Conservation (phyloP, 306 rosid genomes). For the Pyrus communis region DNA sequence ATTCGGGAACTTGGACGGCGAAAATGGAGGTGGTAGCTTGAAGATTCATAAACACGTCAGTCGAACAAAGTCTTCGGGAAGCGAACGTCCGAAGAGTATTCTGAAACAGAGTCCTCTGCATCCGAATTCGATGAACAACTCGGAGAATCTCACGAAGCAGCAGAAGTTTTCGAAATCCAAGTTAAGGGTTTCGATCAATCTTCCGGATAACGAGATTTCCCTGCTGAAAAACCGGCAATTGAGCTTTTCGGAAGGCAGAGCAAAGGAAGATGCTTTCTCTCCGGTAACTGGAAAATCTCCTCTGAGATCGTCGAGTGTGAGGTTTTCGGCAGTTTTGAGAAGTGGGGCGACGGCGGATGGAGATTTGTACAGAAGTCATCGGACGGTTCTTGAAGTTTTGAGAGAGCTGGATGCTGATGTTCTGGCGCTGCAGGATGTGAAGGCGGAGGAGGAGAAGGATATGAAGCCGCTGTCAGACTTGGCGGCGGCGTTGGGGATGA, state of each 20-base stretch:
- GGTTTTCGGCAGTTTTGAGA: constrained; percentile 3
- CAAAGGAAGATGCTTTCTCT: constrained; percentile 11
- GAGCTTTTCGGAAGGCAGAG: constrained; percentile 55
- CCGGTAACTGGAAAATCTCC: constrained; percentile 21
- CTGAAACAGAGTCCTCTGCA: constrained; percentile 55
- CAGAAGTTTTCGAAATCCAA: constrained; percentile 41
- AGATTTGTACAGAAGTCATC: constrained; percentile 18
- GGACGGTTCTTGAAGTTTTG: constrained; percentile 65
- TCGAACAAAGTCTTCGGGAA: constrained; percentile 30
- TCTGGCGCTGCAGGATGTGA: constrained; percentile 88
- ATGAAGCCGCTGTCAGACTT: constrained; percentile 93
- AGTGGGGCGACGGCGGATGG: constrained; percentile 1
- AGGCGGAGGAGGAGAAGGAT: constrained; percentile 87
- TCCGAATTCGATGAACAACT: constrained; percentile 25
- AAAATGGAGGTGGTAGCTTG: constrained; percentile 19
- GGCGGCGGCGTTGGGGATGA: constrained; percentile 74
- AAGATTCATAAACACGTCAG: neutral
- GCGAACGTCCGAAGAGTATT: constrained; percentile 62
- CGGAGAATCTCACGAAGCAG: constrained; percentile 22
- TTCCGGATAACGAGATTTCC: constrained; percentile 90
- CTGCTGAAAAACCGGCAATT: constrained; percentile 43
- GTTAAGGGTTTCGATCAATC: constrained; percentile 73
- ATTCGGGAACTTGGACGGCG: constrained; percentile 7
- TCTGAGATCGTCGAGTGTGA: constrained; percentile 17
- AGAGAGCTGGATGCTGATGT: constrained; percentile 80